Base-by-base conservation (phyloP, 768 basidiomycete species). In the Panus rudis region DNA sequence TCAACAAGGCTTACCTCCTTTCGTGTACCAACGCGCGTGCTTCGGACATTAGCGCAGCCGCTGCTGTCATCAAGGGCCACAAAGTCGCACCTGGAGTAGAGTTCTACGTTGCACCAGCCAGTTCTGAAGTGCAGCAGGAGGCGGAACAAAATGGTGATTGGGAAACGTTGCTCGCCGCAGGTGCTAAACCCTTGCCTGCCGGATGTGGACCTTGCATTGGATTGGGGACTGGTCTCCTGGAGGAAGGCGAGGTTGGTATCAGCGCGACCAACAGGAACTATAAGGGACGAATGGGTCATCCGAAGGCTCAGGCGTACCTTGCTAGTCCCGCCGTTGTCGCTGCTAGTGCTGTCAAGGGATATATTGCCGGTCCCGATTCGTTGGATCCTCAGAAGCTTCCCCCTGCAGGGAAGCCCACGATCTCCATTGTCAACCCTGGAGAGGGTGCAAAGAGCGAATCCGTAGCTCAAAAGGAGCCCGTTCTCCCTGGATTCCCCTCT, bases 191-290 rank as follows among this genome's bases (percentile, higher is more conserved):
- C 2, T 75, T 99, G 0, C 96, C 96, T 10, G 84, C 94, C 0
- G 96, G 96, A 1, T 99, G 96, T 57, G 96, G 96, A 0, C 96
- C 96, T 3, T 99, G 96, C 61, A 99, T 99, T 50, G 96, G 96
- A 17, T 76, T 99, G 4, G 96, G 96, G 2, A 83, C 80, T 0
- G 96, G 96, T 10, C 65, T 98, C 41, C 67, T 99, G 26, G 85
- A 97, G 60, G 93, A 98, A 51, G 96, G 94, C 2, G 77, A 99
- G 63, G 84, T 83, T 1, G 94, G 96, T 1, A 98, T 99, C 59
- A 94, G 92, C 50, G 96, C 96, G 4, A 98, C 94, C 6, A 99
- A 99, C 65, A 73, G 96, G 64, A 99, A 99, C 59, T 99, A 97
- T 69, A 98, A 99, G 69, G 96, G 96, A 3, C 76, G 96, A 4